A percentile compares a stretch with the other conserved stretches of the same genome.
Conservation (phyloP, 176 grass and related monocot genomes). For the Carex myosuroides region DNA sequence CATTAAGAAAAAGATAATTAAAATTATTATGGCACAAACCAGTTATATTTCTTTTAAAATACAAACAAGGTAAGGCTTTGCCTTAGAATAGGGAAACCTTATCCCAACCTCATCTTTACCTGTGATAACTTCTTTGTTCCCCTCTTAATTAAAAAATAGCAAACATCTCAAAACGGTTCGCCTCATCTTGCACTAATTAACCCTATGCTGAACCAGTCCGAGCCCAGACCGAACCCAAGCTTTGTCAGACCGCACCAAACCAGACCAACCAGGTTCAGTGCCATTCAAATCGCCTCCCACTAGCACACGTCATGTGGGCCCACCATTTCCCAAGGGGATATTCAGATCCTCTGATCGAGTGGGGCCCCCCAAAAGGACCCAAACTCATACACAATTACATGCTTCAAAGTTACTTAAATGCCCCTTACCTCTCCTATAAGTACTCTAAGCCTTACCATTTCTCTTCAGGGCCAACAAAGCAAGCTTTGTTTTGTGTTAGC, state of each 20-base stretch:
- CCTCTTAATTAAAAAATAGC: conserved; percentile 3
- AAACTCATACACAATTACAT: neutral
- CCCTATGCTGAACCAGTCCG: neutral
- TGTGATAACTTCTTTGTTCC: conserved; percentile 5
- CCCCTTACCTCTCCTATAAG: conserved; percentile 1
- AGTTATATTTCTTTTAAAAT: neutral
- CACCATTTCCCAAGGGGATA: conserved; percentile 12
- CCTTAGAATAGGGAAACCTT: conserved; percentile 19
- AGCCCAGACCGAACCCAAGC: neutral
- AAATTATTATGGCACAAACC: neutral
- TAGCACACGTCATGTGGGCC: conserved; percentile 18
- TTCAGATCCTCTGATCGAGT: neutral
- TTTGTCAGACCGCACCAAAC: conserved; percentile 5
- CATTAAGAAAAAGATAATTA: neutral
- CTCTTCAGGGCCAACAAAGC: conserved; percentile 18
- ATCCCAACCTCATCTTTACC: conserved; percentile 11
- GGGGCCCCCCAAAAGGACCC: neutral
- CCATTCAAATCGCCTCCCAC: neutral
- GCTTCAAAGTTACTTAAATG: conserved; percentile 3
- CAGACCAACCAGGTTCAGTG: conserved; percentile 1
- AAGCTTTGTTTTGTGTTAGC: conserved; percentile 15
- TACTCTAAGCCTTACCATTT: conserved; percentile 3
- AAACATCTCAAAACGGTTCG: conserved; percentile 3
- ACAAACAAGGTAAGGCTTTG: conserved; percentile 1
- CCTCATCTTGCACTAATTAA: conserved; percentile 7